Evolutionary conservation across 148 eudicot species (phyloP).

Genomic region (Amaranthus hypochondriacus): DNA sequence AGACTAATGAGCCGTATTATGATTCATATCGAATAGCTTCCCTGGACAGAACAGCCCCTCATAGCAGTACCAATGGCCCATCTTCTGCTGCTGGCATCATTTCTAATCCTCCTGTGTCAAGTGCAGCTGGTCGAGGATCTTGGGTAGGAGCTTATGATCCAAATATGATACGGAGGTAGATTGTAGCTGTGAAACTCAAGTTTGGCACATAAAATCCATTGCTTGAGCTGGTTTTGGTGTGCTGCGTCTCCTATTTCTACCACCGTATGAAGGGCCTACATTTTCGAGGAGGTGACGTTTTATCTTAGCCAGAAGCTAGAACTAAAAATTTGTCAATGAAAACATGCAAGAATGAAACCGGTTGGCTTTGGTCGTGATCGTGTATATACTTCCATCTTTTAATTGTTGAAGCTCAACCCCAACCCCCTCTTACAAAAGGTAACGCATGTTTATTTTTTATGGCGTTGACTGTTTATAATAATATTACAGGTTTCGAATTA

Average conservation of each 20-base stretch:
- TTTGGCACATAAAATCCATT: not conserved
- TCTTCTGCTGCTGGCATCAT: conserved; percentile 15
- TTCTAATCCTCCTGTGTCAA: conserved; percentile 14
- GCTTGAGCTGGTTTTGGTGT: not conserved
- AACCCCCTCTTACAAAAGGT: too few relatives aligned
- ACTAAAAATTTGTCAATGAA: too few relatives aligned
- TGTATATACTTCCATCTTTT: too few relatives aligned
- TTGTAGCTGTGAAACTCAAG: not conserved
- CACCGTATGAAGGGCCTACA: not conserved
- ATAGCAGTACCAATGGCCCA: conserved; percentile 22
- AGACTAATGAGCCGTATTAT: conserved; percentile 41
- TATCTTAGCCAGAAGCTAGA: not conserved
- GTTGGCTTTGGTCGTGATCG: too few relatives aligned
- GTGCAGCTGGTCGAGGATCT: conserved; percentile 18
- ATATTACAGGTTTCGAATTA: too few relatives aligned
- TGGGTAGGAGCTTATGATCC: conserved; percentile 30
- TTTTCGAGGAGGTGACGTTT: not conserved
- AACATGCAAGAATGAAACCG: too few relatives aligned
- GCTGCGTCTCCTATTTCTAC: not conserved
- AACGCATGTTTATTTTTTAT: too few relatives aligned
- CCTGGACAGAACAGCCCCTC: conserved; percentile 35
- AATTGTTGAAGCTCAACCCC: too few relatives aligned
- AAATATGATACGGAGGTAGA: conserved; percentile 4
- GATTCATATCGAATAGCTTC: conserved; percentile 39
- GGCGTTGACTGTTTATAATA: too few relatives aligned